These are phyloP conservation scores for Amauroascus verrucosus DNA, from an alignment of 2,329 filamentous ascomycete genomes.

Conservation along the genomic window DNA sequence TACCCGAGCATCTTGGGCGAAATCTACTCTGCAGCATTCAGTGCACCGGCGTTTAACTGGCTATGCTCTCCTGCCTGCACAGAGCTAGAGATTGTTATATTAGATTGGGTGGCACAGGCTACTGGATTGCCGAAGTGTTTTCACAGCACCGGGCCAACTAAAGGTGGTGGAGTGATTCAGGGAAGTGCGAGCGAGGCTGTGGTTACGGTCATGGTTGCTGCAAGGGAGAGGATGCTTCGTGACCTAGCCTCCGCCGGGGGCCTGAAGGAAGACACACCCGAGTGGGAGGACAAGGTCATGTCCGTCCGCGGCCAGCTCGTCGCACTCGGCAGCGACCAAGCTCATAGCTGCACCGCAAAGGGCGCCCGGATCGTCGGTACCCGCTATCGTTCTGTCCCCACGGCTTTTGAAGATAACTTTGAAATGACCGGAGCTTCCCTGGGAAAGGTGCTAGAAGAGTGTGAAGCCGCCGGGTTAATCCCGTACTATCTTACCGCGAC, in stretches of 20 bases:
- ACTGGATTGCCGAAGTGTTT: conserved; percentile 64
- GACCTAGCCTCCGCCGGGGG: conserved; percentile 46
- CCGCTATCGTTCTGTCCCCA: conserved; percentile 61
- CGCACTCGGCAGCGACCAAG: conserved; percentile 65
- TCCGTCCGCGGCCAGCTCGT: conserved; percentile 62
- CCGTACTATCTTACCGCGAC: conserved; percentile 82
- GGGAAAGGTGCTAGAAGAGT: conserved; percentile 51
- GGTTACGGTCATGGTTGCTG: conserved; percentile 76
- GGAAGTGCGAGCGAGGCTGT: conserved; percentile 82
- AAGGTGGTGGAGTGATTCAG: conserved; percentile 85
- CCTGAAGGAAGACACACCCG: conserved; percentile 38
- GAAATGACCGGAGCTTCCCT: conserved; percentile 58
- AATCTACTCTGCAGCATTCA: conserved; percentile 83
- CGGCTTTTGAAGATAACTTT: conserved; percentile 53
- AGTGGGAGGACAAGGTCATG: conserved; percentile 60
- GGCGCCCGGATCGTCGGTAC: conserved; percentile 77
- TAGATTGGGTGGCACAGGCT: conserved; percentile 81
- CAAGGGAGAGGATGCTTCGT: conserved; percentile 65
- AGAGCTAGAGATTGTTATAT: conserved; percentile 81
- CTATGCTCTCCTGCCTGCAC: conserved; percentile 86
- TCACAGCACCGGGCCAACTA: conserved; percentile 53
- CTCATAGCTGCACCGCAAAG: conserved; percentile 79
- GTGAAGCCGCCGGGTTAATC: conserved; percentile 58
- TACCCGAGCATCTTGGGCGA: conserved; percentile 82
- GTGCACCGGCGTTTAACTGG: conserved; percentile 92